Evolutionary conservation across 2,329 filamentous ascomycete species (phyloP), one percentile per base, ranked within the genome.

Genomic region (Aspergillus oerlinghausenensis): DNA sequence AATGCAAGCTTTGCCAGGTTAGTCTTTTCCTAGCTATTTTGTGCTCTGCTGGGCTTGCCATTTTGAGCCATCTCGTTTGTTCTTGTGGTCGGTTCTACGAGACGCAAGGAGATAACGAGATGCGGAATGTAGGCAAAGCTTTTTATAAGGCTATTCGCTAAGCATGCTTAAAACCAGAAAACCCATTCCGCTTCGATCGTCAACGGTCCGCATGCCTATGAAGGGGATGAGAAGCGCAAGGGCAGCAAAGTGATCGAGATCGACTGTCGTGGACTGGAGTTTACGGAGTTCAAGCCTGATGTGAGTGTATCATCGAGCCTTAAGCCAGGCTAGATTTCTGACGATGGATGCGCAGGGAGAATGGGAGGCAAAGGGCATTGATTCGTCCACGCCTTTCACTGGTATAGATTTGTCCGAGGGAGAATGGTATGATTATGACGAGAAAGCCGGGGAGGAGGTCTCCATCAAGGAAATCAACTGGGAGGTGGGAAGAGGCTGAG

Each of bases 371-470:
- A 90, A 89, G 49, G 94, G 92, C 3, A 58, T 82, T 17, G 92
- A 97, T 19, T 92, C 91, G 0, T 82, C 81, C 9, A 94, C 89
- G 43, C 89, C 90, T 67, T 99, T 99, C 69, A 81, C 84, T 0
- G 85, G 77, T 4, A 89, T 97, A 54, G 92, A 97, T 64, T 76
- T 99, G 55, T 79, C 80, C 0, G 94, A 99, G 28, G 93, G 90
- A 26, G 94, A 99, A 67, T 99, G 94, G 94, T 99, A 89, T 74
- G 93, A 97, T 66, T 99, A 97, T 68, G 92, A 97, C 65, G 92
- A 97, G 76, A 97, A 97, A 79, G 83, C 90, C 0, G 83, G 88
- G 0, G 90, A 96, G 51, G 92, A 97, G 74, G 92, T 97, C 49
- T 94, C 90, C 73, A 92, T 97, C 72, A 93, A 91, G 71, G 90